A percentile compares a stretch with the other conserved stretches of the same genome.
Conservation (phyloP, 2,329 filamentous ascomycete genomes). For the Hymenoscyphus linearis region DNA sequence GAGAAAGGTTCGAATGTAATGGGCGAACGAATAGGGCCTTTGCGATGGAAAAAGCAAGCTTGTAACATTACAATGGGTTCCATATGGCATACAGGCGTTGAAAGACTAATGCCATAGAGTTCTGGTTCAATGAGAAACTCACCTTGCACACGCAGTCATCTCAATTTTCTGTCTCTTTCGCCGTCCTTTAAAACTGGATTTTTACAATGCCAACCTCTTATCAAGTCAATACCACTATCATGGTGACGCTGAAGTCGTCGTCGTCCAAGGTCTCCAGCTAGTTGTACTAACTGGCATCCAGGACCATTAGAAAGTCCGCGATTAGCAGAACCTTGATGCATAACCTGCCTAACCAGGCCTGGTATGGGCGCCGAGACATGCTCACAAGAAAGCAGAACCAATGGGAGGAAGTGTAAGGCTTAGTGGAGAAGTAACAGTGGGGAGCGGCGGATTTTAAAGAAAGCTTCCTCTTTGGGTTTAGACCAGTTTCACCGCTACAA, state of each 20-base stretch:
- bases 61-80: neutral
- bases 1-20: slow-evolving; percentile 73
- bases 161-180: neutral
- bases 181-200: neutral
- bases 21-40: slow-evolving; percentile 1
- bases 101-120: neutral
- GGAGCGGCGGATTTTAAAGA: neutral
- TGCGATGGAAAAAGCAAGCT: neutral
- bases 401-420: neutral
- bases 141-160: neutral
- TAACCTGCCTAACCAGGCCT: neutral
- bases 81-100: neutral
- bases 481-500: neutral
- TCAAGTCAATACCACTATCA: neutral
- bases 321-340: neutral
- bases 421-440: neutral
- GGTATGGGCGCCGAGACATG: neutral
- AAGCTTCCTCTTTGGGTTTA: neutral
- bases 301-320: neutral
- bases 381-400: neutral
- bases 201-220: neutral
- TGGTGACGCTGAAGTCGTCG: neutral
- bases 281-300: neutral
- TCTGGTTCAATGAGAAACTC: neutral
- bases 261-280: neutral